Base-by-base conservation (phyloP, 1,284 basidiomycete genomes). In the Ganoderma meredithae region DNA sequence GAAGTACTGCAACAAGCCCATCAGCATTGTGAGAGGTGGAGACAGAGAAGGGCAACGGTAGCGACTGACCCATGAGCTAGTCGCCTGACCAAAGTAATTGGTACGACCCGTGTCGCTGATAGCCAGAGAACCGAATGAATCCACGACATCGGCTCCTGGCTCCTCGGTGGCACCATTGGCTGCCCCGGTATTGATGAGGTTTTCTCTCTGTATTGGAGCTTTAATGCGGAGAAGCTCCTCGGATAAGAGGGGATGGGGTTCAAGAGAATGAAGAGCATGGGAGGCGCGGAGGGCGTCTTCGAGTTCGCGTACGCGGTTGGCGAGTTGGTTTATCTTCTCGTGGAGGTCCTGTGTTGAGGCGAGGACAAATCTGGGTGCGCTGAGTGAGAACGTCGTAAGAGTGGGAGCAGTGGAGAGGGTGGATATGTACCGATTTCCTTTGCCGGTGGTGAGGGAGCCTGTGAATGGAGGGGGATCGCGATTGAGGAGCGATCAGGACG, bases 321-420 rank as follows among this genome's bases (percentile, higher is more conserved):
- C 87, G 9, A 95, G 86, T 75, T 92, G 88, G 25, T 87, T 83
- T 66, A 95, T 94, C 79, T 94, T 93, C 79, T 93, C 91, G 76
- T 94, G 93, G 0, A 94, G 82, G 73, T 94, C 92, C 77, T 92
- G 90, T 0, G 92, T 94, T 0, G 91, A 92, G 0, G 93, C 92
- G 52, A 94, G 85, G 1, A 93, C 91, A 74, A 93, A 93, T n/a
- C 91, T 91, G 72, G 7, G 73, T 49, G 70, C 66, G 59, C 71
- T 73, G 66, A 60, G 56, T 67, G 68, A 71, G 65, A 62, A 64
- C 61, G 66, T 44, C 62, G 75, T 70, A 67, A 64, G 52, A 62
- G 40, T 27, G 15, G 40, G 39, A 33, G 44, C 27, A 17, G 60
- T 36, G 59, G 56, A 61, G 8, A 22, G 33, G 39, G 59, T 58